Evolutionary conservation across 345 rosid species (phyloP), one percentile per base, ranked within the genome.

Genomic region (Gossypium bickii): DNA sequence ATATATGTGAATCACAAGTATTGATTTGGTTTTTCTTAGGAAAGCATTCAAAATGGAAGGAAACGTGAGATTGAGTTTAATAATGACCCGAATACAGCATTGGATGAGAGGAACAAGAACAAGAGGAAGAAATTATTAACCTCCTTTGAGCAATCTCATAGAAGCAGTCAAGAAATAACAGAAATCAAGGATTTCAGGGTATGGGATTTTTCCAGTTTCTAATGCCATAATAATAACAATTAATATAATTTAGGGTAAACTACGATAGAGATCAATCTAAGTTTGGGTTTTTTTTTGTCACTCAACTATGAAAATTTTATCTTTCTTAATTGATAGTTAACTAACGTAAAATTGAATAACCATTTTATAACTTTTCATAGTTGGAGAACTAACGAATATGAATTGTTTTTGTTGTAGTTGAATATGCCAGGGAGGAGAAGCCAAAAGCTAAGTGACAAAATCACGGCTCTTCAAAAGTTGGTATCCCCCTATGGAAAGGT

Each of bases 401-500:
- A 34, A 0, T 56, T 9, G 8, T 18, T 57, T 11, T 9, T 25
- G 18, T 1, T 77, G 61, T 47, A 79, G 66, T 20, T 80, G 25
- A 84, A 84, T 78, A 72, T 79, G 65, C 87, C 89, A 3, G 58
- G 74, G 22, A 85, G 81, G 78, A 88, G 87, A 80, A 90, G 86
- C 79, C 92, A 88, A 67, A 88, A 85, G 83, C 80, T 90, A 45
- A 84, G 87, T 60, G 90, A 90, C 76, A 90, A 83, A 65, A 78
- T 88, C 68, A 90, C 94, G 61, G 76, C 89, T 67, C 86, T 90
- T 27, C 94, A 90, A 24, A 88, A 90, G 83, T 66, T 90, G 79
- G 94, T 90, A 17, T 90, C 94, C 34, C 89, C 94, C 52, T 90
- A 84, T 78, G 94, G 94, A 69, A 90, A 90, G 88, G 94, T 88